Conservation (phyloP, 2,329 filamentous ascomycete genomes). For the Cladosporium cucumerinum region DNA sequence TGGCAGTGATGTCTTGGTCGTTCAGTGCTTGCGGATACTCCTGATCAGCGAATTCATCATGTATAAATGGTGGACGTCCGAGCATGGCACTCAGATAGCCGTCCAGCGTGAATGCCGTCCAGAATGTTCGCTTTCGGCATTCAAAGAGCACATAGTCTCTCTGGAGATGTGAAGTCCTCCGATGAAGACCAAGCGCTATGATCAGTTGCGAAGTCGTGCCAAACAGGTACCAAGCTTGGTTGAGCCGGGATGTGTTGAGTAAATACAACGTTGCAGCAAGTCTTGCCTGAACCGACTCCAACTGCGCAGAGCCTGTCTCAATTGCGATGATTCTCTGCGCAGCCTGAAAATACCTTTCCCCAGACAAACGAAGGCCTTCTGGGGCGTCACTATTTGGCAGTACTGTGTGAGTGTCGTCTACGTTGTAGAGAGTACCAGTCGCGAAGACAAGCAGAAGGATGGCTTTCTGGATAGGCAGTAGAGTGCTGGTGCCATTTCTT, state of each 20-base stretch:
- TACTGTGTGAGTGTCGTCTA: conserved; percentile 35
- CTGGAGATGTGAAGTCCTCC: conserved; percentile 21
- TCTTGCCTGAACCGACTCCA: conserved; percentile 41
- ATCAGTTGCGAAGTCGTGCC: conserved; percentile 38
- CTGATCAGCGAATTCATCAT: conserved; percentile 35
- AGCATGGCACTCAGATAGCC: conserved; percentile 40
- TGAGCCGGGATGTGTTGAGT: conserved; percentile 37
- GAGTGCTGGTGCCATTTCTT: conserved; percentile 36
- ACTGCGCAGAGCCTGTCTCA: conserved; percentile 27
- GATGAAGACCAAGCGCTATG: conserved; percentile 38
- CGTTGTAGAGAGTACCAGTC: conserved; percentile 38
- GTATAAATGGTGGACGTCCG: conserved; percentile 37
- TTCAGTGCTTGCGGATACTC: conserved; percentile 28
- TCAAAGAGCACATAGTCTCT: conserved; percentile 29
- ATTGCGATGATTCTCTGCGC: conserved; percentile 24
- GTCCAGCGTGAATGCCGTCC: conserved; percentile 40
- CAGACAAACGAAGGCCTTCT: conserved; percentile 23
- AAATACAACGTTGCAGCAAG: conserved; percentile 41
- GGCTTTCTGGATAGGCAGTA: conserved; percentile 42
- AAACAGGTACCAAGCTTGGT: conserved; percentile 39
- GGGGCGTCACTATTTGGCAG: conserved; percentile 13
- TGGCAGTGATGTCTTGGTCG: conserved; percentile 29
- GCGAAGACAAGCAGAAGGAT: conserved; percentile 54
- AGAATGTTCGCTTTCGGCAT: conserved; percentile 38
- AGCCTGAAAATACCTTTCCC: conserved; percentile 30